phyloP scores from a whole-genome alignment of 768 basidiomycete species.

The Dendrothele bispora region DNA sequence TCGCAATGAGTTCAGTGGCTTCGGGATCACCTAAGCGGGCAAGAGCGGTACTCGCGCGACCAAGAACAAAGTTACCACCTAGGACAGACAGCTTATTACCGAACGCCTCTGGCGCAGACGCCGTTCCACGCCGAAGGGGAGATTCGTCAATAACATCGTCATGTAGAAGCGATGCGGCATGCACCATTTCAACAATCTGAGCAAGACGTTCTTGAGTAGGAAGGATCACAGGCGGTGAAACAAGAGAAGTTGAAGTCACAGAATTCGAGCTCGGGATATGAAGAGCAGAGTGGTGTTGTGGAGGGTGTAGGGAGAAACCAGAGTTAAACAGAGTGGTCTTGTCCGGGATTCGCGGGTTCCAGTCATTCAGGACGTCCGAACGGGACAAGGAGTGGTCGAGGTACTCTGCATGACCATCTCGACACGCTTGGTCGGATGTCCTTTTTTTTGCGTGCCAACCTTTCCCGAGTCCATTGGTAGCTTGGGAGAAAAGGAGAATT shows the following conservation, averaged over 20 bases:
- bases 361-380: slow-evolving; percentile 81
- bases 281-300: slow-evolving; percentile 27
- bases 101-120: slow-evolving; percentile 80
- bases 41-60: slow-evolving; percentile 79
- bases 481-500: slow-evolving; percentile 81
- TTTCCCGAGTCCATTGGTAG: slow-evolving; percentile 84
- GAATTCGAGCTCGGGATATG: slow-evolving; percentile 22
- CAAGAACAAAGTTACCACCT: slow-evolving; percentile 89
- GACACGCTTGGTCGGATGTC: slow-evolving; percentile 50
- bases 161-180: slow-evolving; percentile 92
- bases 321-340: slow-evolving; percentile 56
- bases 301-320: slow-evolving; percentile 38
- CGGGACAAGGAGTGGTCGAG: slow-evolving; percentile 74
- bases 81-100: slow-evolving; percentile 88
- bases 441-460: slow-evolving; percentile 58
- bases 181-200: slow-evolving; percentile 95
- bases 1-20: slow-evolving; percentile 86
- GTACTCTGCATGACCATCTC: slow-evolving; percentile 50
- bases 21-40: slow-evolving; percentile 79
- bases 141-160: slow-evolving; percentile 94
- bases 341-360: slow-evolving; percentile 76
- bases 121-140: slow-evolving; percentile 69
- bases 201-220: slow-evolving; percentile 91
- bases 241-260: slow-evolving; percentile 15
- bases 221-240: slow-evolving; percentile 42